A percentile compares a stretch with the other conserved stretches of the same genome.
phyloP scores from a whole-genome alignment of 257 asterid genomes.

The Solanum virginianum region DNA sequence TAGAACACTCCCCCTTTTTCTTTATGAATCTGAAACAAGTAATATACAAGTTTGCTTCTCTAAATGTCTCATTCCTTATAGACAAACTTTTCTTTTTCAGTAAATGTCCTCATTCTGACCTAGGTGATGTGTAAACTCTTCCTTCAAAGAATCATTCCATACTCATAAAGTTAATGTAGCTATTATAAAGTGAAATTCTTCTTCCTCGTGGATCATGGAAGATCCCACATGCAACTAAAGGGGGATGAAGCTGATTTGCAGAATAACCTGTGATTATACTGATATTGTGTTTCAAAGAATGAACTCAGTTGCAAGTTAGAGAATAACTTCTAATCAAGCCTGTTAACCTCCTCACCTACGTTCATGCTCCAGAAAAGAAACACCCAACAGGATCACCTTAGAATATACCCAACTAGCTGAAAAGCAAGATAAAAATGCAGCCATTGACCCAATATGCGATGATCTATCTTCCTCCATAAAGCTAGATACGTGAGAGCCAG shows the following conservation, averaged over 20 bases:
- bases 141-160: neutral
- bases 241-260: neutral
- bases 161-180: neutral
- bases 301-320: neutral
- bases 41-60: neutral
- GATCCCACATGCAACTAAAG: neutral
- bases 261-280: neutral
- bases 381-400: conserved; percentile 81
- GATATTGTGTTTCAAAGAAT: neutral
- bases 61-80: neutral
- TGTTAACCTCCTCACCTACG: conserved; percentile 41
- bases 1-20: neutral
- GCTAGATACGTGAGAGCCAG: conserved; percentile 36
- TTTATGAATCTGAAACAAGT: neutral
- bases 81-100: neutral
- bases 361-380: conserved; percentile 75
- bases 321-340: neutral
- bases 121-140: neutral
- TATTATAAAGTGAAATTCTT: neutral
- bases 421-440: conserved; percentile 46
- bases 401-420: conserved; percentile 83
- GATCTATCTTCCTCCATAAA: conserved; percentile 23
- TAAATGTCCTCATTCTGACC: neutral
- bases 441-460: conserved; percentile 27
- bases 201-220: neutral